These are phyloP conservation scores for Neonectria magnoliae DNA, from an alignment of 2,329 filamentous ascomycete genomes.

Conservation along the genomic window DNA sequence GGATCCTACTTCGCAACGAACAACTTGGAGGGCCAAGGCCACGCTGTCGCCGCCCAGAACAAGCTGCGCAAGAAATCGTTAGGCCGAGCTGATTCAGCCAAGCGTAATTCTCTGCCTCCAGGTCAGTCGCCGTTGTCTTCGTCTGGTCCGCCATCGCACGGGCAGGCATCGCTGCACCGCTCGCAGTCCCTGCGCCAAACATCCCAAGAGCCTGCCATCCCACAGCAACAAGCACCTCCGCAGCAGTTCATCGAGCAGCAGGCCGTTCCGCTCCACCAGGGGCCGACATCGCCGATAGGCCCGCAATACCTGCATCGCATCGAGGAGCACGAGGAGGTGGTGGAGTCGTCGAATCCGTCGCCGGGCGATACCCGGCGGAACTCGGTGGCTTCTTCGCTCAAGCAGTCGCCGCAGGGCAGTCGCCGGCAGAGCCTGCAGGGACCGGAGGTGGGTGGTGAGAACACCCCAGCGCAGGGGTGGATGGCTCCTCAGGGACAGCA, in stretches of 20 bases:
- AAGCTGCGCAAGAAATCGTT: slow-evolving; percentile 38
- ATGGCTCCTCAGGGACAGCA: slow-evolving; percentile 24
- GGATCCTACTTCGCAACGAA: slow-evolving; percentile 35
- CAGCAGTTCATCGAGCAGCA: slow-evolving; percentile 4
- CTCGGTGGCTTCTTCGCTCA: slow-evolving; percentile 27
- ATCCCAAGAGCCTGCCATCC: slow-evolving; percentile 16
- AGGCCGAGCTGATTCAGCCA: slow-evolving; percentile 30
- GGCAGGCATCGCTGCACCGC: slow-evolving; percentile 4
- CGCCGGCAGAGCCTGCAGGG: slow-evolving; percentile 37
- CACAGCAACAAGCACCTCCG: slow-evolving; percentile 6
- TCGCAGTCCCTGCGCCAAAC: slow-evolving; percentile 30
- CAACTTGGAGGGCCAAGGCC: slow-evolving; percentile 32
- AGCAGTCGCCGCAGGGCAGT: slow-evolving; percentile 33
- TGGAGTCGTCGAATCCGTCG: slow-evolving; percentile 30
- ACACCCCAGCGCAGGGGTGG: slow-evolving; percentile 7
- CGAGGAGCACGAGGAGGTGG: slow-evolving; percentile 40
- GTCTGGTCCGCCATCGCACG: slow-evolving; percentile 14
- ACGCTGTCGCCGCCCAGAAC: slow-evolving; percentile 35
- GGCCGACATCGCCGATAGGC: neutral
- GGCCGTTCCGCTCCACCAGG: neutral
- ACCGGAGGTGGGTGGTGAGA: slow-evolving; percentile 12
- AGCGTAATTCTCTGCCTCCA: slow-evolving; percentile 34
- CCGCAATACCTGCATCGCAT: slow-evolving; percentile 38
- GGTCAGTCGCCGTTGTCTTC: slow-evolving; percentile 30
- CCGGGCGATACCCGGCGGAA: slow-evolving; percentile 25